Percentiles rank a stretch among this genome's conserved stretches.
These are phyloP conservation scores for Vaccinium myrtillus DNA, from an alignment of 148 eudicot genomes.

Conservation along the genomic window DNA sequence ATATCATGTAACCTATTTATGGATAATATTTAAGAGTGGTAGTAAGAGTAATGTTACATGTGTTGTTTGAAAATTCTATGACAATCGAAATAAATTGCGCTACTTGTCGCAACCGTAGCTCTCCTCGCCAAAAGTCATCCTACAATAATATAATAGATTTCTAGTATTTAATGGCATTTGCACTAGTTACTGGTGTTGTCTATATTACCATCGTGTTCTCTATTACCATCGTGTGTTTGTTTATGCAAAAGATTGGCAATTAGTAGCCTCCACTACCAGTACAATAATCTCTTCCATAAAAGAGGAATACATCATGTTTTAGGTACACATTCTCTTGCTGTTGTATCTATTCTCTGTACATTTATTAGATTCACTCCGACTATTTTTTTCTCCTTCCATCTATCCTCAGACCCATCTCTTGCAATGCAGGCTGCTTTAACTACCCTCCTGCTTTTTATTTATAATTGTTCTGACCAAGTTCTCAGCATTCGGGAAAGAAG, in stretches of 20 bases:
- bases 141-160: too few relatives aligned
- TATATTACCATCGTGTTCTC: too few relatives aligned
- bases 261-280: background rate
- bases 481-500: slow-evolving; percentile 69
- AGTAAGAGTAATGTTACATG: too few relatives aligned
- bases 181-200: background rate
- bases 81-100: too few relatives aligned
- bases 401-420: background rate
- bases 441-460: slow-evolving; percentile 75
- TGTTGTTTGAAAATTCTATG: too few relatives aligned
- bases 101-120: too few relatives aligned
- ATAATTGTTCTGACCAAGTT: slow-evolving; percentile 87
- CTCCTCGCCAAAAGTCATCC: too few relatives aligned
- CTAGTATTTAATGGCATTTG: too few relatives aligned
- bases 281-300: background rate
- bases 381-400: background rate
- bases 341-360: too few relatives aligned
- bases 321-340: background rate
- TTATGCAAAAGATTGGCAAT: background rate
- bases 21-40: too few relatives aligned
- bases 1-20: too few relatives aligned
- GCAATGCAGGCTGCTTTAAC: slow-evolving; percentile 67
- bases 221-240: background rate
- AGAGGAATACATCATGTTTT: background rate
- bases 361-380: background rate